These are phyloP conservation scores for Crithidia mellificae DNA, from an alignment of 208 protist species.

Conservation along the genomic window DNA sequence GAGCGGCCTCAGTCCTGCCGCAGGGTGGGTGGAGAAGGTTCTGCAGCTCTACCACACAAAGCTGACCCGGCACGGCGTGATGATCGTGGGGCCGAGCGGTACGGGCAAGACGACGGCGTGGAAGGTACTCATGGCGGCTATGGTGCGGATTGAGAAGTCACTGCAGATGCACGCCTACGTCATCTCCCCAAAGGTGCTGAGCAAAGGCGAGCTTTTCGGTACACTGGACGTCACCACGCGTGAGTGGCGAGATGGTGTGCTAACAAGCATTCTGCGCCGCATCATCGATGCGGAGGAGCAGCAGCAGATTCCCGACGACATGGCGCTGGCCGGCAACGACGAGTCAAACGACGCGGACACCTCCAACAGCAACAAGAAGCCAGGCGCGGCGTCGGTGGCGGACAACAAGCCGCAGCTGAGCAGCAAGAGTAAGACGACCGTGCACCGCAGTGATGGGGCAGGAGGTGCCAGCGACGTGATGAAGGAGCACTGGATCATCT, in stretches of 20 bases:
- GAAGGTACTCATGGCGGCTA: slow-evolving; percentile 93
- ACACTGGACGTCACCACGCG: slow-evolving; percentile 97
- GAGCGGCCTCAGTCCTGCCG: slow-evolving; percentile 51
- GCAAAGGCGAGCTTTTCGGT: slow-evolving; percentile 98
- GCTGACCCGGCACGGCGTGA: slow-evolving; percentile 98
- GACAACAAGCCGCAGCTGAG: slow-evolving; percentile 7
- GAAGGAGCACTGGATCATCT: slow-evolving; percentile 98
- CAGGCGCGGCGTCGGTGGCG: neutral
- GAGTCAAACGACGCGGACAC: neutral
- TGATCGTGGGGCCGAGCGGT: slow-evolving; percentile 99
- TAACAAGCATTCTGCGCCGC: slow-evolving; percentile 96
- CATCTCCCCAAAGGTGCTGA: slow-evolving; percentile 99
- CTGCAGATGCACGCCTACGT: slow-evolving; percentile 92
- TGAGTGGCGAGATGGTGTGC: slow-evolving; percentile 99
- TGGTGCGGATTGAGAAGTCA: slow-evolving; percentile 74
- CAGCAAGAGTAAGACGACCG: neutral
- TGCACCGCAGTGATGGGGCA: neutral
- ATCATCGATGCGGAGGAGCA: slow-evolving; percentile 94
- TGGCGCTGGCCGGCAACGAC: slow-evolving; percentile 19
- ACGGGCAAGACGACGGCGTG: slow-evolving; percentile 97
- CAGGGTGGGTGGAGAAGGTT: slow-evolving; percentile 97
- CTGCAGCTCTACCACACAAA: slow-evolving; percentile 98
- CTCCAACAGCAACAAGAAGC: slow-evolving; percentile 3
- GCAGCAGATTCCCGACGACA: slow-evolving; percentile 49
- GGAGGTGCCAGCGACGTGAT: neutral